Conservation (phyloP, 768 basidiomycete genomes). For the Cystofilobasidium bisporidii region DNA sequence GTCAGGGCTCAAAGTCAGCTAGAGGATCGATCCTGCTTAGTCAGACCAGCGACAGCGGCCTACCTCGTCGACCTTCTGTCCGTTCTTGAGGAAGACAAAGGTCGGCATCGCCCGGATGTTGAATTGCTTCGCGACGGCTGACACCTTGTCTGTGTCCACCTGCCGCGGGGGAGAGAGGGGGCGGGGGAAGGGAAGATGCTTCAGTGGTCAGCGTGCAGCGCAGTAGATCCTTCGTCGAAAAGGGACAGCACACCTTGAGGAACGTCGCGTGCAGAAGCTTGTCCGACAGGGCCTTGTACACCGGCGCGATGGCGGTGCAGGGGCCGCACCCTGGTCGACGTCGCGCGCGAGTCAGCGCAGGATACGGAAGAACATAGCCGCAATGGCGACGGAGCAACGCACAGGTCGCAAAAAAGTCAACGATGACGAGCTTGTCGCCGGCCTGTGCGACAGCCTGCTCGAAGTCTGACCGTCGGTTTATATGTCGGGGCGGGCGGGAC, state of each 20-base stretch:
- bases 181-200: constrained; percentile 26
- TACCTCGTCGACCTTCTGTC: constrained; percentile 40
- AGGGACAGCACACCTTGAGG: constrained; percentile 17
- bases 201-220: constrained; percentile 31
- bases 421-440: constrained; percentile 12
- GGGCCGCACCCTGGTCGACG: constrained; percentile 34
- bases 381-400: too few relatives aligned
- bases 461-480: constrained; percentile 5
- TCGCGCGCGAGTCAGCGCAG: too few relatives aligned
- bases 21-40: too few relatives aligned
- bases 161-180: not conserved
- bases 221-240: too few relatives aligned
- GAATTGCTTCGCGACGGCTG: constrained; percentile 35
- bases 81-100: constrained; percentile 40
- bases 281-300: constrained; percentile 34
- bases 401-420: constrained; percentile 35
- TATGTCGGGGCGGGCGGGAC: not conserved
- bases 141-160: constrained; percentile 38
- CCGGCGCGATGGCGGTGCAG: constrained; percentile 38
- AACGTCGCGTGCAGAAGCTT: constrained; percentile 22
- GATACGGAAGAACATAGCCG: too few relatives aligned
- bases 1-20: too few relatives aligned
- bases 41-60: too few relatives aligned
- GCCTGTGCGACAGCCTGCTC: constrained; percentile 6
- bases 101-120: constrained; percentile 39